These are phyloP conservation scores for Cucurbitaria berberidis DNA, from an alignment of 2,329 filamentous ascomycete species.

Conservation along the genomic window DNA sequence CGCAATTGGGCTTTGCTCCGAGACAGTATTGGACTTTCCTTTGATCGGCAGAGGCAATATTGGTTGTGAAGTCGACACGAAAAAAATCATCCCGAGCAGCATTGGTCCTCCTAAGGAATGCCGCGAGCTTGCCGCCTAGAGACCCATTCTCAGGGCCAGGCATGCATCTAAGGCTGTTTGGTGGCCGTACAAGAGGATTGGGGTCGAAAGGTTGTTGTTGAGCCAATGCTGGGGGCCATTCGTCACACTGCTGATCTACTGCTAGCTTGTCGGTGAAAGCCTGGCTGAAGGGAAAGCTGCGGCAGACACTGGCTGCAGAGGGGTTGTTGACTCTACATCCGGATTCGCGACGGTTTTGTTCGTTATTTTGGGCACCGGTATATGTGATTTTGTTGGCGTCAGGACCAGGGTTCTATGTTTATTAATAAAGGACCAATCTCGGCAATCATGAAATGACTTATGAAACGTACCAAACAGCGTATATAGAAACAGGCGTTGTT, in stretches of 20 bases:
- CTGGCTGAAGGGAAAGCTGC: conserved; percentile 21
- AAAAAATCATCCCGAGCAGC: background rate
- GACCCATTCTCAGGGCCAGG: conserved; percentile 4
- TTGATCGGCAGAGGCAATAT: background rate
- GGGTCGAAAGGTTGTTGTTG: conserved; percentile 6
- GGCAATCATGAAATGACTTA: background rate
- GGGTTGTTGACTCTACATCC: conserved; percentile 9
- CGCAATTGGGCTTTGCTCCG: no score
- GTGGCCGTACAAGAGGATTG: background rate
- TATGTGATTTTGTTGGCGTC: conserved; percentile 16
- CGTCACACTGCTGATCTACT: conserved; percentile 14
- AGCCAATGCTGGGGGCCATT: conserved; percentile 17
- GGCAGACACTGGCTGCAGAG: background rate
- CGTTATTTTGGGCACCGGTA: conserved; percentile 9
- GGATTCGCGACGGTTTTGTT: conserved; percentile 13
- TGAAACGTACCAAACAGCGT: conserved; percentile 9
- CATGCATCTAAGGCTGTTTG: conserved; percentile 17
- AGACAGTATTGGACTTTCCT: no score
- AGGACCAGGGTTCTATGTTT: background rate
- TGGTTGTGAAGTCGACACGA: background rate
- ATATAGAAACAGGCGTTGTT: conserved; percentile 27
- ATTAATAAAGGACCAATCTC: background rate
- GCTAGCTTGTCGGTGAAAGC: conserved; percentile 8
- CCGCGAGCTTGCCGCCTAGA: conserved; percentile 3
- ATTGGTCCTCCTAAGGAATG: background rate